Conservation (phyloP, 176 grass and related monocot species). For the Otatea glauca region DNA sequence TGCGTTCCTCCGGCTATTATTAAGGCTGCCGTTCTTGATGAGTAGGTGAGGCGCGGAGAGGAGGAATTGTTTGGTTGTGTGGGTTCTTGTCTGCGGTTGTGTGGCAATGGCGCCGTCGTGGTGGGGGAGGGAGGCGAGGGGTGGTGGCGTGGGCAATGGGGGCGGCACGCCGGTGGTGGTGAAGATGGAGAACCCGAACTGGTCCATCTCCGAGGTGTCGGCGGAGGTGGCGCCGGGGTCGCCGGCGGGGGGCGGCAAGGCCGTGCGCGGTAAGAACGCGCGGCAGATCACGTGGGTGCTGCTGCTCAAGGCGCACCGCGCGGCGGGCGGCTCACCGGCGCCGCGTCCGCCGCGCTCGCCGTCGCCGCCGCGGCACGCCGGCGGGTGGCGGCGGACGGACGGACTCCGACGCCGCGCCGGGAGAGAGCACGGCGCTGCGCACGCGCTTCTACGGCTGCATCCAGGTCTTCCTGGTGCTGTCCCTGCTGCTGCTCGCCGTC, state of each 20-base stretch:
- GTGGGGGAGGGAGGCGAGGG: conserved; percentile 17
- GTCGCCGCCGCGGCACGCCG: conserved; percentile 62
- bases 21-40: conserved; percentile 42
- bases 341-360: conserved; percentile 55
- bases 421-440: conserved; percentile 64
- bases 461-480: conserved; percentile 56
- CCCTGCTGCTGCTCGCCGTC: conserved; percentile 63
- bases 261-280: conserved; percentile 66
- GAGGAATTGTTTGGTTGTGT: background rate
- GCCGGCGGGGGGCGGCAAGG: conserved; percentile 45
- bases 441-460: conserved; percentile 64
- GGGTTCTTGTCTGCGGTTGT: background rate
- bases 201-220: conserved; percentile 72
- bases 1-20: conserved; percentile 21
- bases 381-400: conserved; percentile 58
- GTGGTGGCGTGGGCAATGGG: conserved; percentile 41
- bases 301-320: conserved; percentile 77
- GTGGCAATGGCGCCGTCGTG: conserved; percentile 45
- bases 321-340: conserved; percentile 56
- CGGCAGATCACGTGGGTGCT: conserved; percentile 90
- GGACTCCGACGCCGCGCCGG: conserved; percentile 55
- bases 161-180: conserved; percentile 66
- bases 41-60: conserved; percentile 11
- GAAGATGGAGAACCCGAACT: conserved; percentile 90
- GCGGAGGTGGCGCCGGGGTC: conserved; percentile 19